Percentiles rank a stretch among this genome's conserved stretches.
phyloP scores from a whole-genome alignment of 2,329 filamentous ascomycete species.

The Neopestalotiopsis rosae region DNA sequence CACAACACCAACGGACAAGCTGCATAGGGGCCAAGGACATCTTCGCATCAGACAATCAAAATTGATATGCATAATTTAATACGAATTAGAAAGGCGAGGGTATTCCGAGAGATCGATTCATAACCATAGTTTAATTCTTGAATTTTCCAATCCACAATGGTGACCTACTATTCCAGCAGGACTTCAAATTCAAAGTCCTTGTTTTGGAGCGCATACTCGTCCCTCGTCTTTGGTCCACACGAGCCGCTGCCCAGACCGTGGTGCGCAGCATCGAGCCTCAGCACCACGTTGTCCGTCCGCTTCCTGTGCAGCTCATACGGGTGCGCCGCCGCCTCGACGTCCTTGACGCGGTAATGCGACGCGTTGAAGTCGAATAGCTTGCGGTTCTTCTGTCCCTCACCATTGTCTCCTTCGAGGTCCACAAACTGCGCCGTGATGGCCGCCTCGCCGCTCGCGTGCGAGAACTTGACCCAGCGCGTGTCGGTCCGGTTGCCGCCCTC shows the following conservation, averaged over 20 bases:
- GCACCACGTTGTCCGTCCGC: slow-evolving; percentile 58
- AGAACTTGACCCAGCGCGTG: slow-evolving; percentile 61
- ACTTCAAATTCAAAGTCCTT: slow-evolving; percentile 49
- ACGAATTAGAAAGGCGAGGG: no score
- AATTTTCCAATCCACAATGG: no score
- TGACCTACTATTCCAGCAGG: slow-evolving; percentile 40
- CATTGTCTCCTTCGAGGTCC: slow-evolving; percentile 24
- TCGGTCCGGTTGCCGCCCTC: slow-evolving; percentile 70
- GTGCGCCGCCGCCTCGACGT: slow-evolving; percentile 64
- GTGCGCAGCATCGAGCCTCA: slow-evolving; percentile 64
- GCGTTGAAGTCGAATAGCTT: slow-evolving; percentile 60
- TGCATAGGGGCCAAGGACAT: background rate
- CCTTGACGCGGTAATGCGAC: slow-evolving; percentile 55
- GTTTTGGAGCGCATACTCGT: slow-evolving; percentile 49
- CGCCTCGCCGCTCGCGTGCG: slow-evolving; percentile 27
- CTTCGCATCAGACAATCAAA: no score
- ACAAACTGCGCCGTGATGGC: slow-evolving; percentile 33
- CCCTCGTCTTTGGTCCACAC: slow-evolving; percentile 62
- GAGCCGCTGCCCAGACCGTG: slow-evolving; percentile 68
- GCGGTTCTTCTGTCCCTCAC: slow-evolving; percentile 36
- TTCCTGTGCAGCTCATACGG: slow-evolving; percentile 63
- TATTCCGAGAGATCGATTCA: no score
- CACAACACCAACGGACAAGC: background rate
- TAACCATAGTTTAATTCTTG: no score
- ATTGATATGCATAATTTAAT: no score